A percentile compares a stretch with the other conserved stretches of the same genome.
These are phyloP conservation scores for Camellia oleifera DNA, from an alignment of 179 eudicot genomes.

Conservation along the genomic window DNA sequence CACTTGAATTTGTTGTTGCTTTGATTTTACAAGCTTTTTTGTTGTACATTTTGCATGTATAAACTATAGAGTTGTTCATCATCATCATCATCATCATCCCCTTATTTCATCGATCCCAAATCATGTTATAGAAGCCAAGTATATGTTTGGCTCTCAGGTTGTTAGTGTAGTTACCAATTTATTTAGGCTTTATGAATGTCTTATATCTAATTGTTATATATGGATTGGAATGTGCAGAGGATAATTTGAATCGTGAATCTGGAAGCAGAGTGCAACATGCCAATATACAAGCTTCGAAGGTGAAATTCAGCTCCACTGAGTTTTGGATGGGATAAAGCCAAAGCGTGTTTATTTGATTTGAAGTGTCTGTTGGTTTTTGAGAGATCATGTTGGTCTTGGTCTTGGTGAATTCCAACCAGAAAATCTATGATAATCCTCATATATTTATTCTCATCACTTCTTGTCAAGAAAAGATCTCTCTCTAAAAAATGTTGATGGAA, in stretches of 20 bases:
- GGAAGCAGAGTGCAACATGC: constrained; percentile 86
- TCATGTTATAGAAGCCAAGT: too few relatives aligned
- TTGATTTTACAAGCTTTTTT: too few relatives aligned
- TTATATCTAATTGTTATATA: constrained; percentile 4
- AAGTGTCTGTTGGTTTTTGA: background rate
- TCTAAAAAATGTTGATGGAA: background rate
- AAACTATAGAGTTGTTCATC: too few relatives aligned
- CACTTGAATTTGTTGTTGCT: too few relatives aligned
- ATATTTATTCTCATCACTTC: background rate
- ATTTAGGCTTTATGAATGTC: background rate
- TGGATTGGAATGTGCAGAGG: constrained; percentile 54
- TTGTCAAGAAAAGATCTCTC: background rate
- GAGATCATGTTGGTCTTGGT: background rate
- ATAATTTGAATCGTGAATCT: constrained; percentile 79
- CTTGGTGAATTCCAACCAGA: background rate
- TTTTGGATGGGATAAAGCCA: background rate
- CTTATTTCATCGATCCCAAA: too few relatives aligned
- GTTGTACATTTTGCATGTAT: too few relatives aligned
- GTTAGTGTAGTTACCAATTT: background rate
- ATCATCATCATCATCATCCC: too few relatives aligned
- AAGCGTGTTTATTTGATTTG: background rate
- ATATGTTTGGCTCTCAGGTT: too few relatives aligned
- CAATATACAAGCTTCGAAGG: constrained; percentile 94
- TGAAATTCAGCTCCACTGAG: constrained; percentile 17
- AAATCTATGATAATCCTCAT: background rate